phyloP scores from a whole-genome alignment of 169 alveolate species.

The Nephromyces sp. region DNA sequence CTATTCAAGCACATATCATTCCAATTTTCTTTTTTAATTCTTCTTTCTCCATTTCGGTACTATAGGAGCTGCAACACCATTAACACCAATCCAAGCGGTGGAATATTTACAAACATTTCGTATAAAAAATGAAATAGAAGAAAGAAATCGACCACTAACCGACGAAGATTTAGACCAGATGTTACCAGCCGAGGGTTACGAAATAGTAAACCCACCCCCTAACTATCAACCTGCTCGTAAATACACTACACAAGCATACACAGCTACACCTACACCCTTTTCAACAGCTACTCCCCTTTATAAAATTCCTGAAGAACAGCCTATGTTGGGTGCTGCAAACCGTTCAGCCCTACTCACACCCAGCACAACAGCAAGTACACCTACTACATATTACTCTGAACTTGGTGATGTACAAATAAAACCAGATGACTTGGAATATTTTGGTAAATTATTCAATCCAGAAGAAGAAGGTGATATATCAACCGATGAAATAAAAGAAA shows the following conservation, averaged over 20 bases:
- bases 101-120: constrained; percentile 38
- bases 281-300: constrained; percentile 55
- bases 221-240: constrained; percentile 58
- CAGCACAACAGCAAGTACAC: constrained; percentile 20
- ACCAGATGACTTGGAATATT: constrained; percentile 42
- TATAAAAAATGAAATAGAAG: constrained; percentile 44
- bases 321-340: constrained; percentile 37
- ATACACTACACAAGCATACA: constrained; percentile 33
- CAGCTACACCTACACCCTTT: constrained; percentile 42
- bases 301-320: constrained; percentile 59
- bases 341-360: too few relatives aligned
- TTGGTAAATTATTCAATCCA: constrained; percentile 20
- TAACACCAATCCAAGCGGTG: constrained; percentile 37
- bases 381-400: neutral
- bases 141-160: constrained; percentile 58
- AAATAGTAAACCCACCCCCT: constrained; percentile 76
- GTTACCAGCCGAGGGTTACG: constrained; percentile 84
- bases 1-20: too few relatives aligned
- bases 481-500: constrained; percentile 87
- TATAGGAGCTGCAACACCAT: constrained; percentile 32
- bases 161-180: constrained; percentile 92
- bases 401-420: constrained; percentile 35
- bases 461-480: constrained; percentile 45
- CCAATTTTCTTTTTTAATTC: neutral
- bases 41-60: neutral